These are phyloP conservation scores for Cyclospora cayetanensis DNA, from an alignment of 169 alveolate species.

Conservation along the genomic window DNA sequence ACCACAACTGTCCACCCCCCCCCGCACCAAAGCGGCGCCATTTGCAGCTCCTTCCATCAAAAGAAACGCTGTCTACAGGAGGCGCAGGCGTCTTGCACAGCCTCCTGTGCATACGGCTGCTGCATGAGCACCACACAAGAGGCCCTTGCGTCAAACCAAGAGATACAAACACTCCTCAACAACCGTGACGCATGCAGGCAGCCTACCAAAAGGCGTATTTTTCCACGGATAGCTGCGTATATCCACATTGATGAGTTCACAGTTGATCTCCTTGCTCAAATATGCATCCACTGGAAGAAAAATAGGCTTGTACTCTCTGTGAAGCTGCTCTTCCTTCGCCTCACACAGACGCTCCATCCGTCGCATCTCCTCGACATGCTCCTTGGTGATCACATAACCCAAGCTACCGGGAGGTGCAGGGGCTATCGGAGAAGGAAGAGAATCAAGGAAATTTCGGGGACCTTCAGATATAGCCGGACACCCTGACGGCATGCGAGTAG, in stretches of 20 bases:
- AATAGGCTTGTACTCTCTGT: slow-evolving; percentile 15
- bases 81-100: too few species aligned
- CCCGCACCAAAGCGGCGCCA: too few species aligned
- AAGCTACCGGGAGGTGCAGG: not conserved
- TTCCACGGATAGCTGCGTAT: slow-evolving; percentile 66
- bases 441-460: slow-evolving; percentile 37
- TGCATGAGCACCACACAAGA: too few species aligned
- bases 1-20: too few species aligned
- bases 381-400: slow-evolving; percentile 18
- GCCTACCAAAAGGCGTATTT: slow-evolving; percentile 64
- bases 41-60: too few species aligned
- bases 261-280: slow-evolving; percentile 54
- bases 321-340: slow-evolving; percentile 1
- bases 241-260: slow-evolving; percentile 67
- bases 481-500: too few species aligned
- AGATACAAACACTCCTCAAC: not conserved
- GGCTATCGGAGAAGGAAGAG: slow-evolving; percentile 26
- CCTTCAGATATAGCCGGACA: not conserved
- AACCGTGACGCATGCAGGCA: not conserved
- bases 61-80: too few species aligned
- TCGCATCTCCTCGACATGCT: slow-evolving; percentile 1
- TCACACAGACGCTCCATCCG: not conserved
- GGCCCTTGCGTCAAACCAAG: not conserved
- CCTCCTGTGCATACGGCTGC: too few species aligned
- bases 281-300: slow-evolving; percentile 63